phyloP scores from a whole-genome alignment of 352 stramenopile genomes.

The Stramenopiles sp. region DNA sequence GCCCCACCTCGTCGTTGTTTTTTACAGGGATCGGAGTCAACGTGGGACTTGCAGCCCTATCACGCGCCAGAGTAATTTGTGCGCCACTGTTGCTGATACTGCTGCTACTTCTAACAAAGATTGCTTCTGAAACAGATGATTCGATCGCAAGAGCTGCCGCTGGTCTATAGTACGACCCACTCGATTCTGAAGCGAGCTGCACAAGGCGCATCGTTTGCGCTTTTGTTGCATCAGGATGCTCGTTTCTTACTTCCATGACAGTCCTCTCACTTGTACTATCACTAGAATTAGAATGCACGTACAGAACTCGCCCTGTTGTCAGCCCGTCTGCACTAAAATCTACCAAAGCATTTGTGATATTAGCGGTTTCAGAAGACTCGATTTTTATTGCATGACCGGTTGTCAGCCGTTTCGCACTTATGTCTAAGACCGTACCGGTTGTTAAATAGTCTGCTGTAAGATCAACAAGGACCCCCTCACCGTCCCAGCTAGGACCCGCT shows the following conservation, averaged over 20 bases:
- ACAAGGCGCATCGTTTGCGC: neutral
- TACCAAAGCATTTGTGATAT: no score
- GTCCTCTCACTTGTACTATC: neutral
- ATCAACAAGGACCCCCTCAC: neutral
- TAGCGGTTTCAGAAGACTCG: neutral
- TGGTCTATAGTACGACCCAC: neutral
- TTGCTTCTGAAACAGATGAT: neutral
- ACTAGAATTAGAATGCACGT: neutral
- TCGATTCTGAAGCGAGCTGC: neutral
- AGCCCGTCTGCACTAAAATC: neutral
- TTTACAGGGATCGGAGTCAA: neutral
- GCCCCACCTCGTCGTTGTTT: neutral
- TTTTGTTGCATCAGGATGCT: neutral
- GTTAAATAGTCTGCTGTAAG: neutral
- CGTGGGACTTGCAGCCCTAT: neutral
- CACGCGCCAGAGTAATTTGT: neutral
- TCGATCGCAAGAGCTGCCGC: neutral
- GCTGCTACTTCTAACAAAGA: neutral
- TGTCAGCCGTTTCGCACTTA: neutral
- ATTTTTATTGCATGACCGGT: neutral
- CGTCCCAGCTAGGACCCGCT: neutral
- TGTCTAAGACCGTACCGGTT: neutral
- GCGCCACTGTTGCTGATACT: neutral
- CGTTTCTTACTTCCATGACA: neutral
- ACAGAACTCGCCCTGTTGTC: neutral